phyloP scores from a whole-genome alignment of 306 rosid species.

The Chamaecrista fasciculata region DNA sequence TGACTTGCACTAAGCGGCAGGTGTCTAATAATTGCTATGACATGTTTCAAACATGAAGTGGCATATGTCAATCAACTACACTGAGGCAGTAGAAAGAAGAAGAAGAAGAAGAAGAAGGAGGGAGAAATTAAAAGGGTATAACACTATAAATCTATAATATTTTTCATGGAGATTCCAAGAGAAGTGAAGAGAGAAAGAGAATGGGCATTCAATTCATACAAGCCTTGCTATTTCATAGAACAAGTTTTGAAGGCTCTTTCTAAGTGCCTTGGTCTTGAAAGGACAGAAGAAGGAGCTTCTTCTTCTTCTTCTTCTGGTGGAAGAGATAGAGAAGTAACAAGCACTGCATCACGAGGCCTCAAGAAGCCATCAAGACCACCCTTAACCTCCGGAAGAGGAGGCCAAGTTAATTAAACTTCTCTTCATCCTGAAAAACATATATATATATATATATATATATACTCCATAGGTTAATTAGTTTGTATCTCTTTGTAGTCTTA shows the following conservation, averaged over 20 bases:
- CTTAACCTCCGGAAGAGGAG: conserved; percentile 36
- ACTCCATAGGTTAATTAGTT: background rate
- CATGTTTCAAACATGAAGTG: background rate
- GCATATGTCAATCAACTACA: background rate
- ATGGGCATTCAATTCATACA: conserved; percentile 15
- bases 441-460: background rate
- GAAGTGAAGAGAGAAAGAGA: conserved; percentile 31
- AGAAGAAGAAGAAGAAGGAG: background rate
- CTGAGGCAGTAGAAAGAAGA: background rate
- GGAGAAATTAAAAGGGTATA: background rate
- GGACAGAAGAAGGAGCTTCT: background rate
- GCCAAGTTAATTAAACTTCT: conserved; percentile 40
- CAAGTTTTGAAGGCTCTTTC: conserved; percentile 37
- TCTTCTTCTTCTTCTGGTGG: too few relatives aligned
- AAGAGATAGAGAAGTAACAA: conserved; percentile 21
- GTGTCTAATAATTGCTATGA: conserved; percentile 6
- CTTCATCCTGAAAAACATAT: conserved; percentile 10
- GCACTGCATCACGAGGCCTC: conserved; percentile 20
- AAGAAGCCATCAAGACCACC: conserved; percentile 43
- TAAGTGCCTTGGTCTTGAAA: conserved; percentile 38
- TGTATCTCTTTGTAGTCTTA: background rate
- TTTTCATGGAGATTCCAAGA: conserved; percentile 27
- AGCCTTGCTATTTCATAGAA: conserved; percentile 41
- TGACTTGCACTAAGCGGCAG: background rate
- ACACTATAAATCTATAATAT: too few relatives aligned